Conservation (phyloP, 2,329 filamentous ascomycete species). For the Alternaria dauci region DNA sequence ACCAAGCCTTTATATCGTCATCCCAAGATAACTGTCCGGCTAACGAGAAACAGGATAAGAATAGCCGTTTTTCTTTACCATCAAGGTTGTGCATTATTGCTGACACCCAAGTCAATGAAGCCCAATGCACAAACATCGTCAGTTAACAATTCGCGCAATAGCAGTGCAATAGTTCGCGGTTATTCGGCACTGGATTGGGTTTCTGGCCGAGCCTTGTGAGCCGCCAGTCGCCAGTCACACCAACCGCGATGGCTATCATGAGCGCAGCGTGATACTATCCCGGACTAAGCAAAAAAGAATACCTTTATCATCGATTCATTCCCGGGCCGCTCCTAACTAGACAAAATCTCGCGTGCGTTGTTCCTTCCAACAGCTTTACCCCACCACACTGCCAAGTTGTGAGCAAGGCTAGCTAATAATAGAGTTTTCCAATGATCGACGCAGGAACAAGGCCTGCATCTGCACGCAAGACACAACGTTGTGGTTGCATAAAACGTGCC, state of each 20-base stretch:
- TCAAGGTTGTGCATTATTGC: background rate
- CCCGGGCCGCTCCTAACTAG: background rate
- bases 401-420: constrained; percentile 9
- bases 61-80: background rate
- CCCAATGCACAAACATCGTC: background rate
- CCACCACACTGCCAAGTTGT: constrained; percentile 8
- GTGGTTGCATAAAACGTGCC: background rate
- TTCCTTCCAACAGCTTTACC: constrained; percentile 1
- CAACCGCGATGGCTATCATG: background rate
- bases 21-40: background rate
- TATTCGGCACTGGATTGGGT: constrained; percentile 3
- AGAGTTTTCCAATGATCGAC: background rate
- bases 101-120: background rate
- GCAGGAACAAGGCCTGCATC: constrained; percentile 2
- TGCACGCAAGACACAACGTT: background rate
- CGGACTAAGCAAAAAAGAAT: background rate
- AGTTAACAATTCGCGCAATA: background rate
- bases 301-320: background rate
- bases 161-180: background rate
- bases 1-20: constrained; percentile 4
- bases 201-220: background rate
- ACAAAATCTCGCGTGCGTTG: background rate
- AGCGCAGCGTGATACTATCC: background rate
- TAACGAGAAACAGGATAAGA: constrained; percentile 1
- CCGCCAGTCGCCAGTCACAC: background rate